Percentiles rank a stretch among this genome's conserved stretches.
Conservation (phyloP, 345 rosid species). For the Pistacia atlantica region DNA sequence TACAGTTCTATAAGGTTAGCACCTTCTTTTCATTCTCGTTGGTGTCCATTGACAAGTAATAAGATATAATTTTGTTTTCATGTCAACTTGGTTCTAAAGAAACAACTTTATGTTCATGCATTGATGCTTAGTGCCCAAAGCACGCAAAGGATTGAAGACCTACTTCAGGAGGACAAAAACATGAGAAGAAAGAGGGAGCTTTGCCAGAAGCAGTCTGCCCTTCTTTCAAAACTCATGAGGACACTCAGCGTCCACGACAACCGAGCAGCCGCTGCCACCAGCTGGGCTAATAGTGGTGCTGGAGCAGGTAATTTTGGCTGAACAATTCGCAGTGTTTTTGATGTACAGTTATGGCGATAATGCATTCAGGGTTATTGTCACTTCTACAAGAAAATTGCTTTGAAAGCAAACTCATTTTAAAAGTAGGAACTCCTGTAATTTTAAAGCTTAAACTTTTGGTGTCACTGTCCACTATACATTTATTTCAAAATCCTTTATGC, state of each 20-base stretch:
- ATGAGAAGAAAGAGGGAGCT: constrained; percentile 81
- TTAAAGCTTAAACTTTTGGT: background rate
- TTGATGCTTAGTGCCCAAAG: constrained; percentile 66
- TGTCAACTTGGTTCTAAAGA: background rate
- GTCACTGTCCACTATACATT: background rate
- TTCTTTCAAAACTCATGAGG: constrained; percentile 79
- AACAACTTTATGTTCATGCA: constrained; percentile 6
- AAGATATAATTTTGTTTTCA: no score
- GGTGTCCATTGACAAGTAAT: background rate
- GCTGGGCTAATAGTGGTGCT: constrained; percentile 55
- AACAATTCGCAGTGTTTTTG: background rate
- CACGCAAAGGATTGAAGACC: constrained; percentile 72
- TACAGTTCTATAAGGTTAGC: constrained; percentile 87
- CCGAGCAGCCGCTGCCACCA: constrained; percentile 85
- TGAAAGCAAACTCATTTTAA: no score
- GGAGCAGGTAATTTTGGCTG: constrained; percentile 44
- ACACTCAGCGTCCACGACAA: constrained; percentile 90
- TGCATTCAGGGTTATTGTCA: background rate
- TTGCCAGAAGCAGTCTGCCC: constrained; percentile 79
- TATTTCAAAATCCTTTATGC: background rate
- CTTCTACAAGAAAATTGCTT: background rate
- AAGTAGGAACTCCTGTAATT: background rate
- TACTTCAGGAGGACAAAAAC: constrained; percentile 91
- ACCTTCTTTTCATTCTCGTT: background rate
- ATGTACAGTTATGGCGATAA: background rate